These are phyloP conservation scores for Vitis hybrid DNA, from an alignment of 177 flowering plant species.

Conservation along the genomic window DNA sequence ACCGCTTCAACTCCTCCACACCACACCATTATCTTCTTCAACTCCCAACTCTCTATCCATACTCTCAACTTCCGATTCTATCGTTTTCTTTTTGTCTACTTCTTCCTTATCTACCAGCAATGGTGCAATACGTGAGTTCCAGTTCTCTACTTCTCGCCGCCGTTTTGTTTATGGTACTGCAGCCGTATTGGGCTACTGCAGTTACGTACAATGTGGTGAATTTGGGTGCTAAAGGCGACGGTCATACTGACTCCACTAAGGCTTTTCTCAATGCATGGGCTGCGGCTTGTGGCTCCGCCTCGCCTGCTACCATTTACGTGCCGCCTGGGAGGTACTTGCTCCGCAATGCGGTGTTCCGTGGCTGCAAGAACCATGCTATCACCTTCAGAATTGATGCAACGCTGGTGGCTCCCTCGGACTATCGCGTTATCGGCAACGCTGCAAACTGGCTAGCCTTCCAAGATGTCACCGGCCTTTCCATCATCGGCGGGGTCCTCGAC, in stretches of 20 bases:
- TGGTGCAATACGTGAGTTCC: too few species aligned
- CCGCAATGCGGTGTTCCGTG: conserved; percentile 24
- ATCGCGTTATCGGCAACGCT: conserved; percentile 29
- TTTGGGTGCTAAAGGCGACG: conserved; percentile 54
- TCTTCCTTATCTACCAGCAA: too few species aligned
- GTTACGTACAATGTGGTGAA: conserved; percentile 30
- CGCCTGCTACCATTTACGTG: conserved; percentile 37
- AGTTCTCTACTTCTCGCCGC: too few species aligned
- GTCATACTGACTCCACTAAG: conserved; percentile 42
- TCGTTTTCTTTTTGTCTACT: background rate
- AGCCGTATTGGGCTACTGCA: conserved; percentile 13
- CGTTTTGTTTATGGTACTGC: background rate
- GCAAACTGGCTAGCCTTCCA: conserved; percentile 46
- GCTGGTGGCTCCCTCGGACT: conserved; percentile 56
- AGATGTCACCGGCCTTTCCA: conserved; percentile 40
- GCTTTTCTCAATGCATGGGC: conserved; percentile 54
- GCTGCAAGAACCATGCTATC: conserved; percentile 43
- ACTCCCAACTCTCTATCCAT: too few species aligned
- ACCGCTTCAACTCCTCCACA: conserved; percentile 21
- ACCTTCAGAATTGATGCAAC: conserved; percentile 51
- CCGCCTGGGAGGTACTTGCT: conserved; percentile 48
- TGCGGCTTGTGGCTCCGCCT: conserved; percentile 39
- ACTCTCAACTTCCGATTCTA: too few species aligned
- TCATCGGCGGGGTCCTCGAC: conserved; percentile 59
- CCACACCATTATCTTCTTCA: background rate